Evolutionary conservation across 2,329 filamentous ascomycete genomes (phyloP).

Genomic region (Allantophomopsis cytisporea): DNA sequence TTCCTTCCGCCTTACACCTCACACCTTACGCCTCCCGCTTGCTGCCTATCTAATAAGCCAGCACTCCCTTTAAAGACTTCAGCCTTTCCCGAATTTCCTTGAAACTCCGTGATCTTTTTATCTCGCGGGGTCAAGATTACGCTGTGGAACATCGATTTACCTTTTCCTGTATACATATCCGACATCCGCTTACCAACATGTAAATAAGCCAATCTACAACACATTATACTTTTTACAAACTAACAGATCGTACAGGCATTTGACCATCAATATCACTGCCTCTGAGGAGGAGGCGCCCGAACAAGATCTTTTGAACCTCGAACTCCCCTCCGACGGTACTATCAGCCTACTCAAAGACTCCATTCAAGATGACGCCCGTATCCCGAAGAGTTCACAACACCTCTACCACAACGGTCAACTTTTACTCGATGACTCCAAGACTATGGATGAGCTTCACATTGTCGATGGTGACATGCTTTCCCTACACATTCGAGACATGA

Average conservation of each 20-base stretch:
- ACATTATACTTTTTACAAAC: too few relatives aligned
- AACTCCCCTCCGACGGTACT: slow-evolving; percentile 72
- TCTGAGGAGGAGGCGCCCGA: slow-evolving; percentile 49
- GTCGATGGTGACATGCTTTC: slow-evolving; percentile 86
- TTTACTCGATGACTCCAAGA: slow-evolving; percentile 64
- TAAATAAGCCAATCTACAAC: too few relatives aligned
- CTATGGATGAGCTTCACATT: slow-evolving; percentile 69
- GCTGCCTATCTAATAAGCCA: too few relatives aligned
- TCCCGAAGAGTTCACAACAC: slow-evolving; percentile 61
- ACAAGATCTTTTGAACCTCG: slow-evolving; percentile 66
- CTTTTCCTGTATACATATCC: too few relatives aligned
- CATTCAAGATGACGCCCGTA: slow-evolving; percentile 70
- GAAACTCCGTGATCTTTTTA: too few relatives aligned
- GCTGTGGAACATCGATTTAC: too few relatives aligned
- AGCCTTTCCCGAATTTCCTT: too few relatives aligned
- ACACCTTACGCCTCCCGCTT: too few relatives aligned
- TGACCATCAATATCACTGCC: slow-evolving; percentile 75
- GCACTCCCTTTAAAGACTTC: too few relatives aligned
- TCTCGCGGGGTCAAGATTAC: too few relatives aligned
- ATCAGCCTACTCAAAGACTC: slow-evolving; percentile 76
- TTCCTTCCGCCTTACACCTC: too few relatives aligned
- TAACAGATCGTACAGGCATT: slow-evolving; percentile 44
- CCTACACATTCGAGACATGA: slow-evolving; percentile 59
- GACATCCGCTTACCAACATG: too few relatives aligned
- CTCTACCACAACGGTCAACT: slow-evolving; percentile 84